phyloP scores from a whole-genome alignment of 306 rosid genomes.

The Morella rubra region DNA sequence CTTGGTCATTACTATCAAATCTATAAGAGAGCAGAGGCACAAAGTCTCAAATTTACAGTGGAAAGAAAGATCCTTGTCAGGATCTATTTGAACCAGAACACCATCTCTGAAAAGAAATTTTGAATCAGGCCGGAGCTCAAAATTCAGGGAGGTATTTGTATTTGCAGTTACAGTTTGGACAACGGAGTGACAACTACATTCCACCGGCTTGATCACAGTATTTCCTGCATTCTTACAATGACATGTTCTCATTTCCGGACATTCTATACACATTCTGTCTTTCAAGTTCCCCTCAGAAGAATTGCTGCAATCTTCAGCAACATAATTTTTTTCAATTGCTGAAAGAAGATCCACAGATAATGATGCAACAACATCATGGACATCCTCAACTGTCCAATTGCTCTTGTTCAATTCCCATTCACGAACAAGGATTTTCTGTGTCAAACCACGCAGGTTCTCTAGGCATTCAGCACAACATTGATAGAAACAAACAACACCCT shows the following conservation, averaged over 20 bases:
- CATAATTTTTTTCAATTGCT: constrained; percentile 46
- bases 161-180: constrained; percentile 26
- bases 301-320: constrained; percentile 34
- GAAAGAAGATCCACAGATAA: constrained; percentile 74
- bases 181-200: constrained; percentile 68
- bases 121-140: constrained; percentile 36
- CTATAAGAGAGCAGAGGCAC: constrained; percentile 82
- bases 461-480: constrained; percentile 77
- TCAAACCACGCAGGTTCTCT: constrained; percentile 38
- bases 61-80: constrained; percentile 48
- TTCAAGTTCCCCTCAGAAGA: constrained; percentile 25
- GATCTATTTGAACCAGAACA: constrained; percentile 61
- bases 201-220: constrained; percentile 33
- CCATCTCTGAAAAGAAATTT: constrained; percentile 80
- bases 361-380: constrained; percentile 66
- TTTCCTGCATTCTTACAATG: constrained; percentile 29
- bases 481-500: constrained; percentile 53
- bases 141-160: constrained; percentile 21
- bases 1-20: constrained; percentile 56
- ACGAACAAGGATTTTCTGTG: constrained; percentile 41
- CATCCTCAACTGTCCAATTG: constrained; percentile 63
- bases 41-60: constrained; percentile 87
- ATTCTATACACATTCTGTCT: constrained; percentile 28
- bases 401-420: constrained; percentile 38
- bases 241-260: constrained; percentile 33